Base-by-base conservation (phyloP, 2,329 filamentous ascomycete genomes). In the Cryphonectria japonica region DNA sequence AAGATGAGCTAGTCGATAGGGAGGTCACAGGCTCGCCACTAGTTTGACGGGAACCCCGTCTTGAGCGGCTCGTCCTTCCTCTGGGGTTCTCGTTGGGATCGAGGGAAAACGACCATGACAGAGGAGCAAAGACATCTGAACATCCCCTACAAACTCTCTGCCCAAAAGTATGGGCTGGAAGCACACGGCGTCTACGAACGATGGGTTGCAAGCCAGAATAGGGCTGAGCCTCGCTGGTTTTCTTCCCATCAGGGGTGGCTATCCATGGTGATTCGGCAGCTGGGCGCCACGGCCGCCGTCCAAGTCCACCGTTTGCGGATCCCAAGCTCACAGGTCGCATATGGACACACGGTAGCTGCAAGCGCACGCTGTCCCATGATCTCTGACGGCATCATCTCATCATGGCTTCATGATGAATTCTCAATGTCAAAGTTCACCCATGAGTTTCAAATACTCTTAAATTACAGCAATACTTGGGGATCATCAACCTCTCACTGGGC, bases 1-100 rank as follows among this genome's bases (percentile, higher is more conserved):
- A 41, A 46, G 37, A 11, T n/a, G 22, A 37, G 22, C 61, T n/a
- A 66, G 68, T 69, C 68, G 66, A 26, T 26, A 26, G 26, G 61
- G 62, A 66, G 68, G 8, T 22, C 61, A 50, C 37, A n/a, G 43
- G 8, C 54, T 59, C 54, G 54, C 54, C 54, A 32, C 54, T 59
- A 59, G 54, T 59, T 29, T 59, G 29, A 26, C n/a, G 50, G 41
- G 2, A 11, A 8, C 37, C 37, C 37, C 37, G 37, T 39, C 9
- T 39, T 37, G 8, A 9, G 5, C 46, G n/a, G 46, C 46, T 52
- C 19, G 37, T 39, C 37, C 37, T 11, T 39, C 37, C 37, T 39
- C 11, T 39, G 11, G 9, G 37, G 37, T 39, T 39, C 37, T 11
- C 11, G 37, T 39, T 39, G 37, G 46, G 22, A 9, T 34, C 6